Percentiles rank a stretch among this genome's conserved stretches.
phyloP scores from a whole-genome alignment of 805 yeast species.

The Zygoascus tannicola region DNA sequence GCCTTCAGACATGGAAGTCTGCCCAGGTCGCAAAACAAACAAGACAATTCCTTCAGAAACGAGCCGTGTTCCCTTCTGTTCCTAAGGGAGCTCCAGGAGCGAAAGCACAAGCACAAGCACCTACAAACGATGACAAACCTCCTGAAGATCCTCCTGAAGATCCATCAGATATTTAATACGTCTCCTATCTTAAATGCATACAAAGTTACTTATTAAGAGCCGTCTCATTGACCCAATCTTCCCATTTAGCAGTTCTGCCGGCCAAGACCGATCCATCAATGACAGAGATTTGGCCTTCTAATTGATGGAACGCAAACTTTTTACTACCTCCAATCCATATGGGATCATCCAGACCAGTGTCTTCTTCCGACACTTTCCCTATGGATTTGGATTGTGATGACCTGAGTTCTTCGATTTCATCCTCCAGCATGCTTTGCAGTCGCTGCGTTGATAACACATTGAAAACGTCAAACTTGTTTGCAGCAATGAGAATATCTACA shows the following conservation, averaged over 20 bases:
- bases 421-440: constrained; percentile 50
- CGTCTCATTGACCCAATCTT: constrained; percentile 69
- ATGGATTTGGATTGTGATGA: constrained; percentile 40
- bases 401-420: constrained; percentile 51
- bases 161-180: neutral
- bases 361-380: constrained; percentile 32
- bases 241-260: constrained; percentile 49
- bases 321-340: constrained; percentile 33
- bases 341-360: constrained; percentile 37
- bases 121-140: neutral
- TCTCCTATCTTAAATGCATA: neutral
- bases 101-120: neutral
- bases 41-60: constrained; percentile 23
- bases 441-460: constrained; percentile 64
- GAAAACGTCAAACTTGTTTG: constrained; percentile 81
- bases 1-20: constrained; percentile 28
- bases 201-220: constrained; percentile 40
- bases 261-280: constrained; percentile 63
- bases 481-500: constrained; percentile 63
- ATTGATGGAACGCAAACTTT: constrained; percentile 51
- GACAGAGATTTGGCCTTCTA: constrained; percentile 58
- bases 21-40: constrained; percentile 25
- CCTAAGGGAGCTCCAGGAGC: constrained; percentile 19
- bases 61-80: constrained; percentile 28
- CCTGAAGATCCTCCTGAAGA: neutral